Evolutionary conservation across 2,329 filamentous ascomycete genomes (phyloP).

Genomic region (Cyphellophora europaea): DNA sequence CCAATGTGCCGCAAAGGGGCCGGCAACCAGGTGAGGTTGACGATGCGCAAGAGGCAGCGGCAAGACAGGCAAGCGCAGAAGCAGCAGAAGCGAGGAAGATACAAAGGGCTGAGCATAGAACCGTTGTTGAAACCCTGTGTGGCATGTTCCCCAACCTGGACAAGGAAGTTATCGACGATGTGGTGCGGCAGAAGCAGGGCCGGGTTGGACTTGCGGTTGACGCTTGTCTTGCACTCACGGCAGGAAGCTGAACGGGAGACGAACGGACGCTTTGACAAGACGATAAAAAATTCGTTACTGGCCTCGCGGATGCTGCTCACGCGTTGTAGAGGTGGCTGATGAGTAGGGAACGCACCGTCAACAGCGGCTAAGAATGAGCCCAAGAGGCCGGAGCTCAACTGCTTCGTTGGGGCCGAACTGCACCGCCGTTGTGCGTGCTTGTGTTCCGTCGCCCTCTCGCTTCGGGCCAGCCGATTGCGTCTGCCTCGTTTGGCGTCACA

Average conservation of each 20-base stretch:
- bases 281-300: too few species aligned
- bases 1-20: conserved; percentile 17
- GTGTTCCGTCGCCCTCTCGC: too few species aligned
- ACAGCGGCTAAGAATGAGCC: too few species aligned
- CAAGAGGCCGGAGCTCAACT: too few species aligned
- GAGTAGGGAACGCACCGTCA: too few species aligned
- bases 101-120: conserved; percentile 73
- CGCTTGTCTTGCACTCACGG: conserved; percentile 65
- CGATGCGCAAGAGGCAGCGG: conserved; percentile 77
- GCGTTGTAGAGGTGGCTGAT: too few species aligned
- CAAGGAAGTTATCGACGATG: conserved; percentile 88
- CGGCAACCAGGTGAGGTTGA: conserved; percentile 31
- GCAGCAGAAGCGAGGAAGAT: conserved; percentile 77
- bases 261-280: too few species aligned
- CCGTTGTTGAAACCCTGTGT: conserved; percentile 85
- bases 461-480: too few species aligned
- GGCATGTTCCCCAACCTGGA: conserved; percentile 97
- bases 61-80: conserved; percentile 82
- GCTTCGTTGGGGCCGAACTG: too few species aligned
- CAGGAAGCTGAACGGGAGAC: conserved; percentile 19
- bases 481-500: too few species aligned
- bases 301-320: too few species aligned
- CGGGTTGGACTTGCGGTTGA: conserved; percentile 81
- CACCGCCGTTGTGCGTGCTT: too few species aligned
- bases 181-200: conserved; percentile 91